These are phyloP conservation scores for Erythrophleum ivorense DNA, from an alignment of 331 rosid species.

Conservation along the genomic window DNA sequence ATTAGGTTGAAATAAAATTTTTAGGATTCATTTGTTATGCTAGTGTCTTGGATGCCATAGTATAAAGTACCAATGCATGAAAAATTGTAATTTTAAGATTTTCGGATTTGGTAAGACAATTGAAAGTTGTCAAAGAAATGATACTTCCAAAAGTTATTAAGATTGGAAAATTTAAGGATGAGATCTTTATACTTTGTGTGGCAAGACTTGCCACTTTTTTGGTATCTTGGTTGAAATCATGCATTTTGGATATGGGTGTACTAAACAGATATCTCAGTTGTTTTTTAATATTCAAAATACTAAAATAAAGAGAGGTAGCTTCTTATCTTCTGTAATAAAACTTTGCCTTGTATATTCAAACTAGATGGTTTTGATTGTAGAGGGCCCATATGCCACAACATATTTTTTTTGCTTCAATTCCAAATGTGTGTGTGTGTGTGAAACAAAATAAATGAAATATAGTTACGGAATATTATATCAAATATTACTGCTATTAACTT, in stretches of 20 bases:
- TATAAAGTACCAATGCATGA: background rate
- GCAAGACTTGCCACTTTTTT: no score
- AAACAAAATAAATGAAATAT: no score
- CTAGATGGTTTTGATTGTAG: background rate
- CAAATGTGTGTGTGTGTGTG: background rate
- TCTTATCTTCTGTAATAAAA: background rate
- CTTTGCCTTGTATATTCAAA: background rate
- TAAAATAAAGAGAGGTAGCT: background rate
- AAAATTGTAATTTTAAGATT: no score
- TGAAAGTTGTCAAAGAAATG: background rate
- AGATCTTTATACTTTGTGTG: background rate
- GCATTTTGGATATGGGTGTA: no score
- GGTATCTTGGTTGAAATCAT: no score
- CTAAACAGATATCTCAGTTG: no score
- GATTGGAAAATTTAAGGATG: background rate
- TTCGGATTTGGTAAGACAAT: background rate
- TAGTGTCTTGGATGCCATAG: background rate
- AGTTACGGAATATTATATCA: background rate
- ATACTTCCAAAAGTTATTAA: background rate
- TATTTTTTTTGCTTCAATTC: background rate
- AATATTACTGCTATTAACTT: background rate
- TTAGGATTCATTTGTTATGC: background rate
- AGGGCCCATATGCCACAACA: background rate
- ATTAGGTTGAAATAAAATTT: background rate
- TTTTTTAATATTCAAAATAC: background rate